A percentile compares a stretch with the other conserved stretches of the same genome.
These are phyloP conservation scores for Stropharia rugosoannulata DNA, from an alignment of 768 basidiomycete species.

Conservation along the genomic window DNA sequence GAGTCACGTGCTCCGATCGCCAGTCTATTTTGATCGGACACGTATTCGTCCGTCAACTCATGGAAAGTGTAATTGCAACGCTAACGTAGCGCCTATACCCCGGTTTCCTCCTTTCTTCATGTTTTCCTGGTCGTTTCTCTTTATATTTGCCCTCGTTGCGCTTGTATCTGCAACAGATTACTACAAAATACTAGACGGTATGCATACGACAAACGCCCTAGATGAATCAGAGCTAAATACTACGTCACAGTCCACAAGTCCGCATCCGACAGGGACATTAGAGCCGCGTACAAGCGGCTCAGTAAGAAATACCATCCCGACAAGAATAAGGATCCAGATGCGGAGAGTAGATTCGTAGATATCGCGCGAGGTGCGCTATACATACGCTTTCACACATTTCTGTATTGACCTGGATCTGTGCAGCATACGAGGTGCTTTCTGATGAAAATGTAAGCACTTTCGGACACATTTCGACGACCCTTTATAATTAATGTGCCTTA, in stretches of 20 bases:
- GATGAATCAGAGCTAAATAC: conserved; percentile 20
- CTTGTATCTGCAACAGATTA: conserved; percentile 62
- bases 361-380: conserved; percentile 74
- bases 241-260: conserved; percentile 55
- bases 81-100: conserved; percentile 10
- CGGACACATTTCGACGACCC: neutral
- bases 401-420: conserved; percentile 1
- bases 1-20: neutral
- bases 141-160: conserved; percentile 35
- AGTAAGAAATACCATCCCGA: conserved; percentile 93
- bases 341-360: conserved; percentile 86
- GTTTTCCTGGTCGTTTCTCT: conserved; percentile 32
- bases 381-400: neutral
- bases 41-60: conserved; percentile 25
- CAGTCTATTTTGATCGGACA: conserved; percentile 13
- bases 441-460: conserved; percentile 62
- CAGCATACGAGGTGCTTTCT: conserved; percentile 94
- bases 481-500: conserved; percentile 26
- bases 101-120: conserved; percentile 24
- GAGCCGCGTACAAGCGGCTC: conserved; percentile 87
- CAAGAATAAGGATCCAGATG: conserved; percentile 85
- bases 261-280: conserved; percentile 86
- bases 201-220: conserved; percentile 28
- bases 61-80: conserved; percentile 4
- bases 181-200: conserved; percentile 83